Base-by-base conservation (phyloP, 306 rosid species). In the Castanopsis chinensis region DNA sequence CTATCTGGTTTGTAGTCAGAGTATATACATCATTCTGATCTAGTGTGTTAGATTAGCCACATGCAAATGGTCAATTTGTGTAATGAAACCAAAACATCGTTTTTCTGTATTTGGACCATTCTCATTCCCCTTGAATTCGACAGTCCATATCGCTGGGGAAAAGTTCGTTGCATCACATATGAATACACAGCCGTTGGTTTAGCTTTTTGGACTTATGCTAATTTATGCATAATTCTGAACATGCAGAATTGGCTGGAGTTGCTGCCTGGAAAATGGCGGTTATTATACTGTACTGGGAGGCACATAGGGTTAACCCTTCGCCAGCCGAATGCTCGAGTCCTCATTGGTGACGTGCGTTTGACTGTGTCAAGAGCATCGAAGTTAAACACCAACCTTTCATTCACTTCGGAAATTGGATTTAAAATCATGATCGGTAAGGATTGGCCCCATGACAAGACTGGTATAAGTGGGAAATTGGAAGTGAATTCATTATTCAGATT, bases 181-280 rank as follows among this genome's bases (percentile, higher is more conserved):
- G 17, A 63, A 3, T 14, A 63, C 4, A 28, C 17, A 6, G 37
- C 6, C 20, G 1, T 14, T 27, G 69, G 41, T 63, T 10, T 30
- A 30, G 45, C 70, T 17, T n/a, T 20, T 35, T 37, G 60, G 71
- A 23, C 19, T 55, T 51, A 37, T 53, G 37, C 59, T 25, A 28
- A 61, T 71, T 57, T 51, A 69, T 58, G 43, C 32, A 71, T 45
- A 52, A 56, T 33, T 70, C 32, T 71, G 55, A 49, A 28, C 57
- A 23, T 72, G 73, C 85, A 94, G 99, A 89, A 86, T 82, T 94
- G 97, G 97, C 87, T 87, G 88, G 97, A 94, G 79, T 76, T 90
- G 73, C 86, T 94, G 65, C 99, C 94, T 21, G 99, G 99, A 78
- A 94, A 91, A 88, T 94, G 99, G 99, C 95, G 99, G 74, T 85